These are phyloP conservation scores for Rhododendron williamsianum DNA, from an alignment of 148 eudicot genomes.

Conservation along the genomic window DNA sequence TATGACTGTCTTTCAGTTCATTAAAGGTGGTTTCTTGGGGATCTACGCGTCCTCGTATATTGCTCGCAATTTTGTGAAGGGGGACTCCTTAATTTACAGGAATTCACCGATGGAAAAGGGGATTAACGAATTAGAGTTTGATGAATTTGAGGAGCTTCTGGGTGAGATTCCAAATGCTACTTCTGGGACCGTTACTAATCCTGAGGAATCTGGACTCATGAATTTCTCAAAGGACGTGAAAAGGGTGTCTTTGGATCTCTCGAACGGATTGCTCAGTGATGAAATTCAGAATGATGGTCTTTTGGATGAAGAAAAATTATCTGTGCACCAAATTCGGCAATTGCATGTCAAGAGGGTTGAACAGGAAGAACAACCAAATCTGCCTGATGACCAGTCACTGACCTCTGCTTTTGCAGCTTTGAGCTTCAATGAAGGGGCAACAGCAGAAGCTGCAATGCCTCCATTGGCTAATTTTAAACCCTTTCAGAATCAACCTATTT, in stretches of 20 bases:
- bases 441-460: constrained; percentile 10
- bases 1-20: not conserved
- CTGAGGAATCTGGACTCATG: constrained; percentile 21
- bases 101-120: constrained; percentile 21
- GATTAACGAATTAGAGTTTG: constrained; percentile 26
- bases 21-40: constrained; percentile 1
- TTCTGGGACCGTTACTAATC: constrained; percentile 15
- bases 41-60: not conserved
- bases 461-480: not conserved
- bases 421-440: constrained; percentile 21
- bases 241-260: constrained; percentile 7
- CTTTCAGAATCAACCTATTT: constrained; percentile 8
- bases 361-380: constrained; percentile 24
- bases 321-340: constrained; percentile 8
- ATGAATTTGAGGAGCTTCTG: constrained; percentile 39
- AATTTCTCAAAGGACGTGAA: constrained; percentile 14
- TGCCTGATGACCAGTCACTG: constrained; percentile 29
- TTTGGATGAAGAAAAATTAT: constrained; percentile 9
- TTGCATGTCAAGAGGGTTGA: constrained; percentile 4
- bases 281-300: constrained; percentile 7
- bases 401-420: constrained; percentile 28
- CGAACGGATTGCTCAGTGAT: not conserved
- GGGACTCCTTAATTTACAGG: not conserved
- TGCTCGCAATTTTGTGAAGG: constrained; percentile 1
- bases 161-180: constrained; percentile 35